Evolutionary conservation across 2,329 filamentous ascomycete species (phyloP).

Genomic region (Trichophyton simii): DNA sequence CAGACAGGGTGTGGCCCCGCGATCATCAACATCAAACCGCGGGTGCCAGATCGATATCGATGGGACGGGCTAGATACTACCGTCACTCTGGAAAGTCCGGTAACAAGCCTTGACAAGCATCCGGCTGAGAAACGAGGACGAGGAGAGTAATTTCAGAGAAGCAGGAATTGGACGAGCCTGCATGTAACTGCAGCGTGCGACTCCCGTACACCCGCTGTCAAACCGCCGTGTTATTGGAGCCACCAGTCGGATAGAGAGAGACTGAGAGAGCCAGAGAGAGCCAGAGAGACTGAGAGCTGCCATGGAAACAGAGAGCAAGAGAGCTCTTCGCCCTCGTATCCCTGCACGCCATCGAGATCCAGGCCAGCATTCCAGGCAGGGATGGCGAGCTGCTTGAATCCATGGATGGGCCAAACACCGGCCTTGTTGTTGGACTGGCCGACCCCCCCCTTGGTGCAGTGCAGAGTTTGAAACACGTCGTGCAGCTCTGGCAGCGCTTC

Average conservation of each 20-base stretch:
- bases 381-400: neutral
- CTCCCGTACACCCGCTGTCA: too few relatives aligned
- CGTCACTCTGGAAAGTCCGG: neutral
- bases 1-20: neutral
- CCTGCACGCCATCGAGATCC: neutral
- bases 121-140: too few relatives aligned
- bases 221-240: too few relatives aligned
- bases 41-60: neutral
- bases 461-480: conserved; percentile 1
- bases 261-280: too few relatives aligned
- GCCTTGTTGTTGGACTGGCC: neutral
- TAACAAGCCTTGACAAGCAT: neutral
- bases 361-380: neutral
- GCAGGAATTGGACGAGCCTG: too few relatives aligned
- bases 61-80: neutral
- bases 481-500: neutral
- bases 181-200: too few relatives aligned
- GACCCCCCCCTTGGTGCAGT: neutral
- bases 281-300: too few relatives aligned
- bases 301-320: too few relatives aligned
- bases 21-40: neutral
- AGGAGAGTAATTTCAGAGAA: too few relatives aligned
- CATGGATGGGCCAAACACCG: neutral
- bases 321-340: neutral
- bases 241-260: too few relatives aligned